phyloP scores from a whole-genome alignment of 1,284 basidiomycete genomes.

The Cutaneotrichosporon cutaneum region DNA sequence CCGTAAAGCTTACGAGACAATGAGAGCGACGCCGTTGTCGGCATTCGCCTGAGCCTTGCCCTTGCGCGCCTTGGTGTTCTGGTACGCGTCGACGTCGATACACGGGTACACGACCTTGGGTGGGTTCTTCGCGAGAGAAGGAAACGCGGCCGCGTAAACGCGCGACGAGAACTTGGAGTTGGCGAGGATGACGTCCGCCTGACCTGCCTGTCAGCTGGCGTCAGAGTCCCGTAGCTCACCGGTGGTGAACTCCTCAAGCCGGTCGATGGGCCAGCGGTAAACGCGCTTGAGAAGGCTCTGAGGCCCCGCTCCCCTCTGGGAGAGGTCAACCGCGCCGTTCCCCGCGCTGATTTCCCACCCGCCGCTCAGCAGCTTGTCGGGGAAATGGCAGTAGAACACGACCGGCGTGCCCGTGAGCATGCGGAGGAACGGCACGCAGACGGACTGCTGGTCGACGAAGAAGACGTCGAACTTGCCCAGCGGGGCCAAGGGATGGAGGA shows the following conservation, averaged over 20 bases:
- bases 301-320: constrained; percentile 54
- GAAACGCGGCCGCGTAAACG: constrained; percentile 75
- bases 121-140: constrained; percentile 60
- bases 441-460: constrained; percentile 92
- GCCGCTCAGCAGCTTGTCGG: constrained; percentile 78
- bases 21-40: constrained; percentile 60
- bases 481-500: constrained; percentile 44
- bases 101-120: constrained; percentile 88
- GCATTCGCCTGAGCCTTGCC: constrained; percentile 44
- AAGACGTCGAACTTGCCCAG: constrained; percentile 69
- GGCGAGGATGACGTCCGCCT: constrained; percentile 84
- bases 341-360: constrained; percentile 46
- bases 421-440: constrained; percentile 80
- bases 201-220: constrained; percentile 56
- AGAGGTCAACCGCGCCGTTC: constrained; percentile 60
- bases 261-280: constrained; percentile 87
- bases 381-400: constrained; percentile 98
- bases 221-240: constrained; percentile 57
- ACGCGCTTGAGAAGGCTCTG: constrained; percentile 63
- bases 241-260: constrained; percentile 85
- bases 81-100: constrained; percentile 75
- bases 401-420: constrained; percentile 68
- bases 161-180: constrained; percentile 88
- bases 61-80: constrained; percentile 37
- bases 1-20: constrained; percentile 64